Conservation (phyloP, 1,139 yeast genomes). For the Yamadazyma triangularis region DNA sequence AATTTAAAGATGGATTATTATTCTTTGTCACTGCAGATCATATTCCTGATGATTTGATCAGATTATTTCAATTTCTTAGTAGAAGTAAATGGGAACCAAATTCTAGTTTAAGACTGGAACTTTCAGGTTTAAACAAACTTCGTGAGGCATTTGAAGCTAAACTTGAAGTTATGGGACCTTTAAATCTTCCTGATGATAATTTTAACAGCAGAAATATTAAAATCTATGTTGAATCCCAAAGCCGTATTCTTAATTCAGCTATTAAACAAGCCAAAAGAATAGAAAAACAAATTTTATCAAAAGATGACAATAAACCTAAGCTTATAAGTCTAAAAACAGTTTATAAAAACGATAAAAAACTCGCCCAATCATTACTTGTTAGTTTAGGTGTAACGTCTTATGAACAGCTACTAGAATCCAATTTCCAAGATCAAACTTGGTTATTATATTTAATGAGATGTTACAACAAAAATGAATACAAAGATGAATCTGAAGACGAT, state of each 20-base stretch:
- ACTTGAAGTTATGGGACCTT: slow-evolving; percentile 24
- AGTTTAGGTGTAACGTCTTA: slow-evolving; percentile 54
- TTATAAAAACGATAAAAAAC: slow-evolving; percentile 49
- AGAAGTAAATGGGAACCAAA: slow-evolving; percentile 38
- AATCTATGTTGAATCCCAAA: slow-evolving; percentile 42
- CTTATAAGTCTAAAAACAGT: slow-evolving; percentile 51
- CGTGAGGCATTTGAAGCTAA: slow-evolving; percentile 48
- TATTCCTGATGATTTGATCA: slow-evolving; percentile 45
- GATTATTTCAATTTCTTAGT: slow-evolving; percentile 50
- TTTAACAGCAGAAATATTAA: slow-evolving; percentile 22
- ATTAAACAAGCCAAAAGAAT: slow-evolving; percentile 43
- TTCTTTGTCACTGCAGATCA: slow-evolving; percentile 35
- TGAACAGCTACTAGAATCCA: slow-evolving; percentile 44
- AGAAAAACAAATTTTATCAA: slow-evolving; percentile 48
- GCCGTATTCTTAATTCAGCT: slow-evolving; percentile 38
- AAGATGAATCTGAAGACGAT: slow-evolving; percentile 23
- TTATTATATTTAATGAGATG: slow-evolving; percentile 61
- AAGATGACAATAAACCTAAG: slow-evolving; percentile 33
- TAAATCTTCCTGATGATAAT: slow-evolving; percentile 7
- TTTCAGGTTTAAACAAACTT: slow-evolving; percentile 59
- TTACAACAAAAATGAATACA: slow-evolving; percentile 41
- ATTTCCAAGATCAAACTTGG: slow-evolving; percentile 56
- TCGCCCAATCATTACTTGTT: slow-evolving; percentile 52
- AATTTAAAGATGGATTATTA: slow-evolving; percentile 36
- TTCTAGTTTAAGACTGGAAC: slow-evolving; percentile 46